These are phyloP conservation scores for Peltaster fructicola DNA, from an alignment of 2,329 filamentous ascomycete species.

Conservation along the genomic window DNA sequence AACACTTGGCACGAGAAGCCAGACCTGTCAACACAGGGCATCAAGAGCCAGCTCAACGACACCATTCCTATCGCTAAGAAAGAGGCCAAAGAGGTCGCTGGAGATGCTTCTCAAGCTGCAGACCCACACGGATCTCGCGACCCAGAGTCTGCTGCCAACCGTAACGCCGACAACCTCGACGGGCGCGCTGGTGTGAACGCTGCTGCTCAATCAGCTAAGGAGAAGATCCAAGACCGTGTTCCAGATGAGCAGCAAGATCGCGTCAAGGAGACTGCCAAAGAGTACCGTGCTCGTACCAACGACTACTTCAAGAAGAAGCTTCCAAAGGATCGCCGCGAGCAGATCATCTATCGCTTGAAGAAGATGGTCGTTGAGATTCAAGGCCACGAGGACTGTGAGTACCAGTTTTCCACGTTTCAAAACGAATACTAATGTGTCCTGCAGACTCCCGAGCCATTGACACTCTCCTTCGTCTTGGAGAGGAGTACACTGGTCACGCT, in stretches of 20 bases:
- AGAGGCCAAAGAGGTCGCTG: constrained; percentile 43
- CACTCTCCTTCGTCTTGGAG: constrained; percentile 66
- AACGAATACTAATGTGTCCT: constrained; percentile 11
- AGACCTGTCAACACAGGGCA: constrained; percentile 49
- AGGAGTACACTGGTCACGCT: constrained; percentile 66
- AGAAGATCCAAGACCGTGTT: constrained; percentile 35
- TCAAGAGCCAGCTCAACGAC: constrained; percentile 51
- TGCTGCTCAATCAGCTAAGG: constrained; percentile 31
- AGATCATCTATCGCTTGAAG: constrained; percentile 82
- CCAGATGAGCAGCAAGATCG: constrained; percentile 50
- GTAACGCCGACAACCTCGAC: constrained; percentile 38
- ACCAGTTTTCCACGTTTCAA: neutral
- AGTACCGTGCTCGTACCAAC: constrained; percentile 35
- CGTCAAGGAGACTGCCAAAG: constrained; percentile 26
- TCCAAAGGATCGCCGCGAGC: constrained; percentile 80
- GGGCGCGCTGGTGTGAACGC: constrained; percentile 31
- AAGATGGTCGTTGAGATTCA: constrained; percentile 98
- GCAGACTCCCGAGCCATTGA: constrained; percentile 71
- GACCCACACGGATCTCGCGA: constrained; percentile 38
- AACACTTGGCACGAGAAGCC: constrained; percentile 89
- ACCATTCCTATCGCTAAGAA: constrained; percentile 36
- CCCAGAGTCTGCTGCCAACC: constrained; percentile 35
- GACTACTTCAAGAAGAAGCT: constrained; percentile 76
- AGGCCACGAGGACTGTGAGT: constrained; percentile 70
- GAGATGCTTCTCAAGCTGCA: constrained; percentile 39